Evolutionary conservation across 2,329 filamentous ascomycete genomes (phyloP).

Genomic region (Tolypocladium cylindrosporum): DNA sequence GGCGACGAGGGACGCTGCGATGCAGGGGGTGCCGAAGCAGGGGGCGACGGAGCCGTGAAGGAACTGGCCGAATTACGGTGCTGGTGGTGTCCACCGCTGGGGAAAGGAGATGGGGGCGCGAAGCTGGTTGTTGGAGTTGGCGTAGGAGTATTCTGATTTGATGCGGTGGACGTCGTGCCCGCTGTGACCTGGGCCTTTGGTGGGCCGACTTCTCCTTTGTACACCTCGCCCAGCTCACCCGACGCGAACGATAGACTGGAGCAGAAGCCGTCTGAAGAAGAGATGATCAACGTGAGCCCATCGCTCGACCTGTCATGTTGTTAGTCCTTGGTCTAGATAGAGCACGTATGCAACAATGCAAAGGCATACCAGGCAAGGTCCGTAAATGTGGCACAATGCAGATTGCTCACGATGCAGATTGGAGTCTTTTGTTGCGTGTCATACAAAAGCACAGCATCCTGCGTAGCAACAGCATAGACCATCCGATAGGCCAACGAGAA

Average conservation of each 20-base stretch:
- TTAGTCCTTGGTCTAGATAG: background rate
- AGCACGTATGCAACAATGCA: background rate
- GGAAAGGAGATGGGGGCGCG: slow-evolving; percentile 50
- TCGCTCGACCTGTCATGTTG: slow-evolving; percentile 34
- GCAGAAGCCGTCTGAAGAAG: slow-evolving; percentile 97
- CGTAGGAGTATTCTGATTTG: slow-evolving; percentile 57
- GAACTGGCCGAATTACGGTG: slow-evolving; percentile 50
- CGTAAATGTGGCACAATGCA: slow-evolving; percentile 96
- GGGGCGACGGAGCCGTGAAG: slow-evolving; percentile 47
- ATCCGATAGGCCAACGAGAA: slow-evolving; percentile 88
- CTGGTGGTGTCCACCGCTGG: slow-evolving; percentile 36
- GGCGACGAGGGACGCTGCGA: slow-evolving; percentile 65
- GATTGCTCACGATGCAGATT: slow-evolving; percentile 87
- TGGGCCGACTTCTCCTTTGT: slow-evolving; percentile 56
- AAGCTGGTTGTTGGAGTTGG: slow-evolving; percentile 59
- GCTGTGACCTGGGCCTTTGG: slow-evolving; percentile 32
- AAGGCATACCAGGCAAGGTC: slow-evolving; percentile 77
- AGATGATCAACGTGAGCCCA: slow-evolving; percentile 63
- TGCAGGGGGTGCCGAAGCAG: slow-evolving; percentile 43
- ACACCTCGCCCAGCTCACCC: slow-evolving; percentile 76
- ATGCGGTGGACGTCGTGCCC: slow-evolving; percentile 31
- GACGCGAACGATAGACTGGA: slow-evolving; percentile 77
- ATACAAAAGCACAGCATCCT: slow-evolving; percentile 89
- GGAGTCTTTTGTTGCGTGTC: slow-evolving; percentile 96
- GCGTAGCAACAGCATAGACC: slow-evolving; percentile 92